Percentiles rank a stretch among this genome's conserved stretches.
Conservation (phyloP, 805 yeast genomes). For the Monosporozyma aerobia region DNA sequence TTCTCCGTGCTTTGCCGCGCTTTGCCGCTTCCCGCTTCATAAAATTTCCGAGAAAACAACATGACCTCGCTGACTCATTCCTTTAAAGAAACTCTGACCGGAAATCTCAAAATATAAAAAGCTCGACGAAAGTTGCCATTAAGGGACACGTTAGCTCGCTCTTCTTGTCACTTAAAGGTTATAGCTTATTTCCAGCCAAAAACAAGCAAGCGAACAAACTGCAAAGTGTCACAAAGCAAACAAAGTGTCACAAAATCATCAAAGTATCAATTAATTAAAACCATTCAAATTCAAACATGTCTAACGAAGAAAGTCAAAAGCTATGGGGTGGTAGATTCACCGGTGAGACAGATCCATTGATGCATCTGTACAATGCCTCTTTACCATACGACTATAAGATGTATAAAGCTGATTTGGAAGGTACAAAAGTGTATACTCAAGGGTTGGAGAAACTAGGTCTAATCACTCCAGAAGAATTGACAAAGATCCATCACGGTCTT, state of each 20-base stretch:
- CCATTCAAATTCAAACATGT: conserved; percentile 8
- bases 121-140: conserved; percentile 2
- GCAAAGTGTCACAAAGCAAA: neutral
- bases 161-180: conserved; percentile 1
- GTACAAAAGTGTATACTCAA: conserved; percentile 85
- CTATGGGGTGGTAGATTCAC: conserved; percentile 99
- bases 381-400: conserved; percentile 90
- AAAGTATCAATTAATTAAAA: neutral
- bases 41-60: neutral
- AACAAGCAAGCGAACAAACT: neutral
- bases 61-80: conserved; percentile 9
- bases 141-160: conserved; percentile 1
- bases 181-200: neutral
- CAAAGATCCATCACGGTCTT: conserved; percentile 77
- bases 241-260: neutral
- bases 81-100: conserved; percentile 3
- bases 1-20: neutral
- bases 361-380: conserved; percentile 96
- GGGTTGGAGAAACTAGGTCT: conserved; percentile 77
- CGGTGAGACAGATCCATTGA: conserved; percentile 92
- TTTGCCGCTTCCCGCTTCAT: too few species aligned
- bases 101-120: neutral
- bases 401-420: conserved; percentile 90
- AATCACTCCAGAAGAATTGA: conserved; percentile 61
- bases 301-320: conserved; percentile 40